Evolutionary conservation across 1,284 basidiomycete species (phyloP).

Genomic region (Neolentinus lepideus): DNA sequence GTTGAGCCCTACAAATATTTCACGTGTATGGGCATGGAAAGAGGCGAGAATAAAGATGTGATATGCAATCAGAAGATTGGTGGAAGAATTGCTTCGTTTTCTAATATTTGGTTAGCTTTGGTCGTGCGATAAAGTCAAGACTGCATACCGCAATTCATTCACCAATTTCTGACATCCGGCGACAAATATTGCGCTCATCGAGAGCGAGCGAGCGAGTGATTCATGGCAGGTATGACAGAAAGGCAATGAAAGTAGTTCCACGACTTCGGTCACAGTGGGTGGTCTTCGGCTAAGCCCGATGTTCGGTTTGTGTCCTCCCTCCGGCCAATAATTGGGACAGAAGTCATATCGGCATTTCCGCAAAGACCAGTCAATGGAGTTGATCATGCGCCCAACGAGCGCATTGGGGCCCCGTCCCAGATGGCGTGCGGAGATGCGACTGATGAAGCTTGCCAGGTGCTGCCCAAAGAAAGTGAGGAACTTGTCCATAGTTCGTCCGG

Average conservation of each 20-base stretch:
- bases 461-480: not conserved
- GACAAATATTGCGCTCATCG: not conserved
- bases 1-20: not conserved
- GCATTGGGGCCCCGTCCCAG: not conserved
- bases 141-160: not conserved
- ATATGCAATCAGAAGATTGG: not conserved
- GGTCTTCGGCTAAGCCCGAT: not conserved
- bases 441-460: not conserved
- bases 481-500: not conserved
- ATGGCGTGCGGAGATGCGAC: not conserved
- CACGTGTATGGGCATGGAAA: not conserved
- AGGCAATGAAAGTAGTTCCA: not conserved
- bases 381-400: not conserved
- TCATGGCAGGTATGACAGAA: not conserved
- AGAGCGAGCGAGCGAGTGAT: not conserved
- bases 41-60: not conserved
- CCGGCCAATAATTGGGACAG: not conserved
- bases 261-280: not conserved
- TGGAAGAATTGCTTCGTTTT: not conserved
- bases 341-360: not conserved
- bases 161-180: not conserved
- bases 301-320: not conserved
- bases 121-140: not conserved
- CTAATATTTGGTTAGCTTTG: not conserved
- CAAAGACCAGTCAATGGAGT: not conserved